A percentile compares a stretch with the other conserved stretches of the same genome.
phyloP scores from a whole-genome alignment of 805 yeast genomes.

The Sugiyamaella floridensis region DNA sequence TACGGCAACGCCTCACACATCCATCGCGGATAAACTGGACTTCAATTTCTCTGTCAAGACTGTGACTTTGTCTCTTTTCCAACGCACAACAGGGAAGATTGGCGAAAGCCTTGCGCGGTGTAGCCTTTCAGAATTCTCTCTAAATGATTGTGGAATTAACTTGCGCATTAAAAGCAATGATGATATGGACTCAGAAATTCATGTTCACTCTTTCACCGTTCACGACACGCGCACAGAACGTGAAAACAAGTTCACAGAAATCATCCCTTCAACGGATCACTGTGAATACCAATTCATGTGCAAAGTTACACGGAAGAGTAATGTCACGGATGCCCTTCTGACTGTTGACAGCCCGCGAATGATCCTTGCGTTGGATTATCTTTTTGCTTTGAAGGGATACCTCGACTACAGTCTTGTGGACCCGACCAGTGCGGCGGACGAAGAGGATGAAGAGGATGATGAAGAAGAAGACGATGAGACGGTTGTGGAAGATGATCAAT shows the following conservation, averaged over 20 bases:
- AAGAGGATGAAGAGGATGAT: slow-evolving; percentile 9
- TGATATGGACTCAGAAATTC: slow-evolving; percentile 52
- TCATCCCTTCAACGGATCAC: slow-evolving; percentile 63
- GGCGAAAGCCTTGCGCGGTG: slow-evolving; percentile 23
- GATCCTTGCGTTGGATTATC: slow-evolving; percentile 77
- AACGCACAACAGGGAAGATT: slow-evolving; percentile 20
- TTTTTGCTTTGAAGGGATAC: slow-evolving; percentile 67
- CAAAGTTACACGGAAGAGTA: slow-evolving; percentile 32
- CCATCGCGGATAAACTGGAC: slow-evolving; percentile 23
- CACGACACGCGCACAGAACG: slow-evolving; percentile 60
- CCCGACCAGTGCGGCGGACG: slow-evolving; percentile 15
- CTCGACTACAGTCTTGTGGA: slow-evolving; percentile 42
- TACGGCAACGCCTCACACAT: not conserved
- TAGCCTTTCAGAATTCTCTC: slow-evolving; percentile 48
- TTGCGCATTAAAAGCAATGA: slow-evolving; percentile 49
- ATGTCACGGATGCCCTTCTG: slow-evolving; percentile 45
- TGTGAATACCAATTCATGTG: slow-evolving; percentile 68
- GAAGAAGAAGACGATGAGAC: slow-evolving; percentile 11
- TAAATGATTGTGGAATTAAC: slow-evolving; percentile 50
- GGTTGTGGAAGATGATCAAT: slow-evolving; percentile 9
- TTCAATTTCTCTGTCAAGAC: slow-evolving; percentile 55
- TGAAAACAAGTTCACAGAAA: slow-evolving; percentile 67
- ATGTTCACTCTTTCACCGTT: slow-evolving; percentile 66
- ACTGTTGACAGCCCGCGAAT: slow-evolving; percentile 75
- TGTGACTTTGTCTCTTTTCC: slow-evolving; percentile 45